phyloP scores from a whole-genome alignment of 495 filamentous ascomycete genomes.

The Wilcoxina mikolae region DNA sequence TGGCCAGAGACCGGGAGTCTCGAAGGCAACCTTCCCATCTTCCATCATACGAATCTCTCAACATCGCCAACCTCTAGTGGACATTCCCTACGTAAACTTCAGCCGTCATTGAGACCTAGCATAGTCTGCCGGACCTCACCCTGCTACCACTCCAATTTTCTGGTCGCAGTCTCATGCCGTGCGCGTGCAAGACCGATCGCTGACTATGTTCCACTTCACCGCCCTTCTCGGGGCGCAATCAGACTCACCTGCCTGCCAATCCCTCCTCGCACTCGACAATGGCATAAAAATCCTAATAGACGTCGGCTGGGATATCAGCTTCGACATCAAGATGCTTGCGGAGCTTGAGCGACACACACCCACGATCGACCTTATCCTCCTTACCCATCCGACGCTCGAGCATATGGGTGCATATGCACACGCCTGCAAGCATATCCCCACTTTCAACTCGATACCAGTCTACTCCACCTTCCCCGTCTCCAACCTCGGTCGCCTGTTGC shows the following conservation, averaged over 20 bases:
- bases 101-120: too few species aligned
- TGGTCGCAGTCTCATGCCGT: too few species aligned
- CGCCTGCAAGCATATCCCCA: constrained; percentile 89
- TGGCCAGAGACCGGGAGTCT: too few species aligned
- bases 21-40: too few species aligned
- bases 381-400: constrained; percentile 80
- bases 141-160: too few species aligned
- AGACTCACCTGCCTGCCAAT: constrained; percentile 74
- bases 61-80: too few species aligned
- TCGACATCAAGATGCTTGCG: constrained; percentile 63
- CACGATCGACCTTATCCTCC: constrained; percentile 81
- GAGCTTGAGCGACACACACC: constrained; percentile 59
- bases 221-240: constrained; percentile 83
- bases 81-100: too few species aligned
- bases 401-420: constrained; percentile 91
- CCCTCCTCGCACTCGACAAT: constrained; percentile 87
- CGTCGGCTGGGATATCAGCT: constrained; percentile 88
- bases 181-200: too few species aligned
- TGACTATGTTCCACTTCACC: constrained; percentile 87
- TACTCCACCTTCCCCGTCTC: constrained; percentile 92
- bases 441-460: constrained; percentile 83
- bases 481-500: constrained; percentile 72
- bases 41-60: too few species aligned
- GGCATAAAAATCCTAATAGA: constrained; percentile 90
- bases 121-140: too few species aligned